A percentile compares a stretch with the other conserved stretches of the same genome.
Conservation (phyloP, 2,329 filamentous ascomycete genomes). For the Penicillium sp. region DNA sequence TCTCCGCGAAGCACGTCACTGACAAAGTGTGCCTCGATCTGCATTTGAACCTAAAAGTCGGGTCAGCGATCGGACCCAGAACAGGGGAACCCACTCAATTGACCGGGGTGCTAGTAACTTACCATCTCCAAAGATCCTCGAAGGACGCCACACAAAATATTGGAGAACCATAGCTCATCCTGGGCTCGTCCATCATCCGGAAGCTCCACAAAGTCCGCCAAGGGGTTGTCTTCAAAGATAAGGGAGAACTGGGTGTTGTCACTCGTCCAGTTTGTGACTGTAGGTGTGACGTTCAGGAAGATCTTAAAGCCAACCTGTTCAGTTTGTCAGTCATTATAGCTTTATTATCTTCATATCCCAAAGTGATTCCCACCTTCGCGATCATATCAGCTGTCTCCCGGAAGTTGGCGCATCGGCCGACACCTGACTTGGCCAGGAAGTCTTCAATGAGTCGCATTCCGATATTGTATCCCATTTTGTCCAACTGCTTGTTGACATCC, state of each 20-base stretch:
- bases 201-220: conserved; percentile 95
- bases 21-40: conserved; percentile 94
- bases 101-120: conserved; percentile 20
- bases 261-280: conserved; percentile 90
- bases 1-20: conserved; percentile 90
- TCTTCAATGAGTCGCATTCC: conserved; percentile 94
- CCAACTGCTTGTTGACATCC: conserved; percentile 95
- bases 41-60: conserved; percentile 73
- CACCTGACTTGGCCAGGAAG: conserved; percentile 92
- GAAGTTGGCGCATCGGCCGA: conserved; percentile 86
- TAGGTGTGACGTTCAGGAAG: conserved; percentile 93
- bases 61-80: conserved; percentile 20
- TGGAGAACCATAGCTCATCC: conserved; percentile 97
- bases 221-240: conserved; percentile 92
- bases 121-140: conserved; percentile 96
- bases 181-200: conserved; percentile 94
- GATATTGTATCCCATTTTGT: conserved; percentile 99
- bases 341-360: not conserved
- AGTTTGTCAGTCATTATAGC: conserved; percentile 4
- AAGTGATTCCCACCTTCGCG: conserved; percentile 62
- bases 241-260: conserved; percentile 97
- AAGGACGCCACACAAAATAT: conserved; percentile 90
- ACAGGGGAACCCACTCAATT: conserved; percentile 11
- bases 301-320: conserved; percentile 94
- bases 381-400: conserved; percentile 96